These are phyloP conservation scores for Pythium angustatum DNA, from an alignment of 352 stramenopile species.

Conservation along the genomic window DNA sequence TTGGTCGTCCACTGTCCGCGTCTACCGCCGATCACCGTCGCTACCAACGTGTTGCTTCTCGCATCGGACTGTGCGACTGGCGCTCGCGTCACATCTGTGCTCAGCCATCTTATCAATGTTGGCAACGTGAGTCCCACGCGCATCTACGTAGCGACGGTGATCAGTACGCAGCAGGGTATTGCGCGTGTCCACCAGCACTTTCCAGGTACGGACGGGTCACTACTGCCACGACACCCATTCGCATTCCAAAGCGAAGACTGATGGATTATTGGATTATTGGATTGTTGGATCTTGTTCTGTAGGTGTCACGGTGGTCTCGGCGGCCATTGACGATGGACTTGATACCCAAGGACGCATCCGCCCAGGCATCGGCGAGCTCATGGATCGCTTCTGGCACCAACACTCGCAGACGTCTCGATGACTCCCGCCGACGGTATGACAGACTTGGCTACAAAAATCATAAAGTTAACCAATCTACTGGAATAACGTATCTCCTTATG, in stretches of 20 bases:
- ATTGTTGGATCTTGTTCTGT: neutral
- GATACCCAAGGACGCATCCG: constrained; percentile 41
- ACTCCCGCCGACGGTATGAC: too few relatives aligned
- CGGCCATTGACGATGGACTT: constrained; percentile 44
- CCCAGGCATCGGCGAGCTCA: constrained; percentile 42
- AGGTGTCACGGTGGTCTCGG: constrained; percentile 47
- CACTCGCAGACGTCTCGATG: neutral
- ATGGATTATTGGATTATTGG: too few relatives aligned
- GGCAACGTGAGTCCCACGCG: constrained; percentile 28
- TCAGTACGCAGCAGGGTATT: constrained; percentile 44
- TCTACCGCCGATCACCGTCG: constrained; percentile 27
- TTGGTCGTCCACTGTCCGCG: constrained; percentile 30
- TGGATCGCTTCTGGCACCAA: constrained; percentile 41
- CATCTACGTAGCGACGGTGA: constrained; percentile 64
- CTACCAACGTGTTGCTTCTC: constrained; percentile 38
- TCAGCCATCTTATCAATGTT: constrained; percentile 44
- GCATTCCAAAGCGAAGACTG: too few relatives aligned
- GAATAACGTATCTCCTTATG: constrained; percentile 6
- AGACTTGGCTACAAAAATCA: too few relatives aligned
- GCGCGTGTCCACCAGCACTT: constrained; percentile 45
- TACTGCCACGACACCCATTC: too few relatives aligned
- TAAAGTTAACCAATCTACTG: constrained; percentile 20
- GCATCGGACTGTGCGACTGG: constrained; percentile 50
- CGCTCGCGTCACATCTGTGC: constrained; percentile 34
- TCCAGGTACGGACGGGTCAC: constrained; percentile 50